These are phyloP conservation scores for barrel medic (Medicago truncatula) DNA, from an alignment of 306 rosid species.

Conservation along the genomic window MtrunA17r5.0-ANR NC_053048.1:26784001-26784500, in stretches of 20 bases:
- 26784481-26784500: neutral
- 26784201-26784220: slow-evolving; percentile 15
- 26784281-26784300: slow-evolving; percentile 20
- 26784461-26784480: neutral
- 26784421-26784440: neutral
- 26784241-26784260: no score
- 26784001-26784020: slow-evolving; percentile 46
- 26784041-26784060: slow-evolving; percentile 60
- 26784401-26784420: neutral
- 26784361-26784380: slow-evolving; percentile 37
- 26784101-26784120: slow-evolving; percentile 51
- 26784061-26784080: slow-evolving; percentile 48
- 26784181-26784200: slow-evolving; percentile 46
- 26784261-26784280: slow-evolving; percentile 21
- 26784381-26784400: slow-evolving; percentile 32
- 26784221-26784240: no score
- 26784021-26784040: slow-evolving; percentile 39
- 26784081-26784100: slow-evolving; percentile 32
- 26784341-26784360: slow-evolving; percentile 28
- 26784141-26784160: neutral
- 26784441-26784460: no score
- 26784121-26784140: slow-evolving; percentile 37
- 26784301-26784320: slow-evolving; percentile 37
- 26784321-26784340: slow-evolving; percentile 30
- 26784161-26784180: slow-evolving; percentile 44